These are phyloP conservation scores for Picochlorum sp. DNA, from an alignment of 139 green algal species.

Conservation along the genomic window DNA sequence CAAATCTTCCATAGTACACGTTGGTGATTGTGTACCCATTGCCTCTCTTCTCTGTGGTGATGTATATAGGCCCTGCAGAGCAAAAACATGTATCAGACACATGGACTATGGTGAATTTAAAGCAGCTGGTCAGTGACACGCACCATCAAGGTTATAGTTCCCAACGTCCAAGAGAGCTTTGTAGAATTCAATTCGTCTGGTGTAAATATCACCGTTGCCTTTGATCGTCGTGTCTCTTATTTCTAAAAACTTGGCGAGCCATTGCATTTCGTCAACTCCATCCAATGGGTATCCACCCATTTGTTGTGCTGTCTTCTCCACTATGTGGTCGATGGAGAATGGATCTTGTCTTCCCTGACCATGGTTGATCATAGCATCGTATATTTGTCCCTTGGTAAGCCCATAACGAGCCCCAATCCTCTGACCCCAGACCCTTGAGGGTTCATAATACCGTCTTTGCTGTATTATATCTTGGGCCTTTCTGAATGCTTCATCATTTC, in stretches of 20 bases:
- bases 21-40: conserved; percentile 18
- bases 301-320: background rate
- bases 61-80: conserved; percentile 21
- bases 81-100: background rate
- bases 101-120: too few relatives aligned
- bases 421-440: conserved; percentile 3
- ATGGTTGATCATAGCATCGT: conserved; percentile 31
- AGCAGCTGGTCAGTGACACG: background rate
- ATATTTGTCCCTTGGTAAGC: conserved; percentile 24
- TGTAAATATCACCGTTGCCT: background rate
- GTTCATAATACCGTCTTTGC: conserved; percentile 11
- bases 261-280: conserved; percentile 21
- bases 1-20: conserved; percentile 22
- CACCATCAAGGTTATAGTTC: conserved; percentile 21
- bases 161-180: conserved; percentile 5
- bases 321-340: conserved; percentile 25
- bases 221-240: conserved; percentile 9
- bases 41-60: conserved; percentile 11
- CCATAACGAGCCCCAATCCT: conserved; percentile 2
- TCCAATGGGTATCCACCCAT: conserved; percentile 12
- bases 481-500: conserved; percentile 5
- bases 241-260: conserved; percentile 20
- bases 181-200: conserved; percentile 20
- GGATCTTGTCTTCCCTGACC: conserved; percentile 16
- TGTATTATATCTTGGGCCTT: conserved; percentile 6